These are phyloP conservation scores for Wickerhamomyces canadensis DNA, from an alignment of 805 yeast species.

Conservation along the genomic window DNA sequence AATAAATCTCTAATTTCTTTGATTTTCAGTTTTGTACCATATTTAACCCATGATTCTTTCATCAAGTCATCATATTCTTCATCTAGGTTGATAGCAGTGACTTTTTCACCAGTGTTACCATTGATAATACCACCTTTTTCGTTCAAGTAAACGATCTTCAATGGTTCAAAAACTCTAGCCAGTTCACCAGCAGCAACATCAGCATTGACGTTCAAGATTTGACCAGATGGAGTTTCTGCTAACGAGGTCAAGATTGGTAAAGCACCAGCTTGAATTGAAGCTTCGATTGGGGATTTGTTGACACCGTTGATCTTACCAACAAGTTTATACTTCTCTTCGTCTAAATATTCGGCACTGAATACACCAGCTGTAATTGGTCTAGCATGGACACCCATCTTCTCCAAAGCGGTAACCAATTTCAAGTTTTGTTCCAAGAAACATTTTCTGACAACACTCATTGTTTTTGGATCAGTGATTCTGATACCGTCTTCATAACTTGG, in stretches of 20 bases:
- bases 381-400: slow-evolving; percentile 94
- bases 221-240: slow-evolving; percentile 97
- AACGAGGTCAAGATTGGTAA: slow-evolving; percentile 93
- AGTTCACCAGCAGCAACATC: slow-evolving; percentile 99
- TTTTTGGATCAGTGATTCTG: slow-evolving; percentile 87
- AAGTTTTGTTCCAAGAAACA: slow-evolving; percentile 95
- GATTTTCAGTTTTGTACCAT: slow-evolving; percentile 96
- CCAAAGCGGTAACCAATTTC: slow-evolving; percentile 91
- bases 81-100: slow-evolving; percentile 86
- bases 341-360: slow-evolving; percentile 87
- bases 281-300: slow-evolving; percentile 85
- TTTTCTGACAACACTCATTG: slow-evolving; percentile 93
- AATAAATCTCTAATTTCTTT: slow-evolving; percentile 93
- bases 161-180: slow-evolving; percentile 94
- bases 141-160: slow-evolving; percentile 91
- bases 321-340: slow-evolving; percentile 82
- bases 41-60: slow-evolving; percentile 96
- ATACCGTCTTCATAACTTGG: slow-evolving; percentile 96
- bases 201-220: slow-evolving; percentile 94
- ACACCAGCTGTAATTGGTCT: slow-evolving; percentile 99
- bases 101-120: slow-evolving; percentile 86
- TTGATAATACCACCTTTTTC: slow-evolving; percentile 97
- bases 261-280: slow-evolving; percentile 93
- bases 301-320: slow-evolving; percentile 89
- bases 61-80: slow-evolving; percentile 90